phyloP scores from a whole-genome alignment of 345 rosid genomes.

The Eutrema heterophyllum region DNA sequence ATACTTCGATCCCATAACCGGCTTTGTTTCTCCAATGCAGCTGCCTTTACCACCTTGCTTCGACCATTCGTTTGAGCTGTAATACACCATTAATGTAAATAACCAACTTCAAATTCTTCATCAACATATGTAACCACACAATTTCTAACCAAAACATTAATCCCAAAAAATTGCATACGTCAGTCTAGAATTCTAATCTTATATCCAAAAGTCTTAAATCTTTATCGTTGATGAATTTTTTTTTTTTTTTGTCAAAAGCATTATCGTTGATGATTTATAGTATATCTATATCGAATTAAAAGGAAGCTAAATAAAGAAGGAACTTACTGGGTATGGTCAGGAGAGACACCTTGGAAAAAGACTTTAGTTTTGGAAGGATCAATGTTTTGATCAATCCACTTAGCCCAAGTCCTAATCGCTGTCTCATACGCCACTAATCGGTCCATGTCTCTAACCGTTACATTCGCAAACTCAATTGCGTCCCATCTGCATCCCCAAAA shows the following conservation, averaged over 20 bases:
- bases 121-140: too few species aligned
- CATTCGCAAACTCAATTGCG: constrained; percentile 32
- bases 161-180: too few species aligned
- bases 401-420: constrained; percentile 66
- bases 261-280: background rate
- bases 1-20: constrained; percentile 31
- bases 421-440: constrained; percentile 53
- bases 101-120: background rate
- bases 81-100: background rate
- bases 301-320: background rate
- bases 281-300: background rate
- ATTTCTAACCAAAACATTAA: background rate
- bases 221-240: background rate
- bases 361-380: constrained; percentile 46
- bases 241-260: too few species aligned
- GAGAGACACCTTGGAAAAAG: constrained; percentile 73
- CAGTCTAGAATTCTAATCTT: background rate
- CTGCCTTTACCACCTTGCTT: constrained; percentile 25
- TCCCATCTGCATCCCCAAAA: constrained; percentile 56
- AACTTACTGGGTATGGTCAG: constrained; percentile 53
- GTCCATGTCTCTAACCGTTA: constrained; percentile 45
- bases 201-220: background rate
- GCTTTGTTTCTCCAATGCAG: constrained; percentile 45
- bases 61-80: constrained; percentile 62
- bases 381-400: constrained; percentile 49